phyloP scores from a whole-genome alignment of 805 yeast genomes.

The Hanseniaspora meyeri region DNA sequence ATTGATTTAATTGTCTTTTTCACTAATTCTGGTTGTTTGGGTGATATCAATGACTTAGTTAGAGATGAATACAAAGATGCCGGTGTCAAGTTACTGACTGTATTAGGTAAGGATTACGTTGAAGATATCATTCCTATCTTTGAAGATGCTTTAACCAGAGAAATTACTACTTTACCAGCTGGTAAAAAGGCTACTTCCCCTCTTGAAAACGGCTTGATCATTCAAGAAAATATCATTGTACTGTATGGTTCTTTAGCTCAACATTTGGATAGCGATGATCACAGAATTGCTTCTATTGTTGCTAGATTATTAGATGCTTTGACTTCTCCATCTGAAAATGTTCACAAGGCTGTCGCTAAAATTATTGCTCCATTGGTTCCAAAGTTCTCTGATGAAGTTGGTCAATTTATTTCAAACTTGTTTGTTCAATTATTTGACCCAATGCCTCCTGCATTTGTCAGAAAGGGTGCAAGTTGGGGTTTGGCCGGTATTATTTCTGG shows the following conservation, averaged over 20 bases:
- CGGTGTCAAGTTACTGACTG: slow-evolving; percentile 60
- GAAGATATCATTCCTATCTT: slow-evolving; percentile 71
- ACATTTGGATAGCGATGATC: slow-evolving; percentile 58
- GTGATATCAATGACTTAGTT: slow-evolving; percentile 61
- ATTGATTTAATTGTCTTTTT: slow-evolving; percentile 49
- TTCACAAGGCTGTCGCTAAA: slow-evolving; percentile 75
- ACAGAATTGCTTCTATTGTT: slow-evolving; percentile 52
- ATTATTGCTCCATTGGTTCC: slow-evolving; percentile 75
- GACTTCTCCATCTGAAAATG: slow-evolving; percentile 79
- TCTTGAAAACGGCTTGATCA: slow-evolving; percentile 28
- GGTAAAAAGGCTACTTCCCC: background rate
- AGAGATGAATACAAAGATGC: slow-evolving; percentile 79
- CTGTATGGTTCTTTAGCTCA: slow-evolving; percentile 85
- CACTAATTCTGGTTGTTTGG: slow-evolving; percentile 51
- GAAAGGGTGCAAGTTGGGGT: slow-evolving; percentile 95
- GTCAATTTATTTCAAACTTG: slow-evolving; percentile 43
- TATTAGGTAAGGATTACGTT: slow-evolving; percentile 53
- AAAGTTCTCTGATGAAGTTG: slow-evolving; percentile 39
- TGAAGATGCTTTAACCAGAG: slow-evolving; percentile 43
- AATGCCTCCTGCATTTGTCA: slow-evolving; percentile 32
- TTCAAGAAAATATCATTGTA: slow-evolving; percentile 71
- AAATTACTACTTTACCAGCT: slow-evolving; percentile 1
- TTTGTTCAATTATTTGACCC: slow-evolving; percentile 47
- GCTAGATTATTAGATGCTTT: slow-evolving; percentile 61
- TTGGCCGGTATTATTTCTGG: slow-evolving; percentile 89